A percentile compares a stretch with the other conserved stretches of the same genome.
These are phyloP conservation scores for Clavispora santaluciae DNA, from an alignment of 805 yeast genomes.

Conservation along the genomic window DNA sequence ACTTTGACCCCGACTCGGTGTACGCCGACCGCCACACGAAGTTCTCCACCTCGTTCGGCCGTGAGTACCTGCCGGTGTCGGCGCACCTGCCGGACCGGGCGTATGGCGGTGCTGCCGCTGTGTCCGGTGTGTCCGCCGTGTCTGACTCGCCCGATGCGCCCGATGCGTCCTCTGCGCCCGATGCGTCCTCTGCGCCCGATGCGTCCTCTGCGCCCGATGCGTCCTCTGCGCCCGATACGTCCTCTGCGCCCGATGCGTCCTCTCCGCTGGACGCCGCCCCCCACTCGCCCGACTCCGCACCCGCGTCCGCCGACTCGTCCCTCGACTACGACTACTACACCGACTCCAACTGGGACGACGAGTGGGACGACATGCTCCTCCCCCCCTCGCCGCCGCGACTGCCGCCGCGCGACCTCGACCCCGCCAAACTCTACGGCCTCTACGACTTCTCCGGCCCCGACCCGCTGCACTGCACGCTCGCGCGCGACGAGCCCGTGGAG, in stretches of 20 bases:
- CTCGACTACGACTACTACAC: conserved; percentile 8
- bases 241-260: background rate
- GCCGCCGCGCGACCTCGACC: conserved; percentile 79
- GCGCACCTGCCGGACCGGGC: background rate
- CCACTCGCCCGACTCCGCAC: background rate
- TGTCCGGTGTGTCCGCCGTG: background rate
- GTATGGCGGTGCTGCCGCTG: background rate
- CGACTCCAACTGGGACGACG: conserved; percentile 22
- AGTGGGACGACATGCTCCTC: conserved; percentile 32
- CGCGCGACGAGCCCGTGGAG: conserved; percentile 76
- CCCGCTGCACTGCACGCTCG: conserved; percentile 80
- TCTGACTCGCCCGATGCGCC: no score
- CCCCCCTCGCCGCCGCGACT: conserved; percentile 68
- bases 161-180: background rate
- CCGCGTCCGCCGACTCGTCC: conserved; percentile 2
- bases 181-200: background rate
- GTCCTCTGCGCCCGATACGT: background rate
- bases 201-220: background rate
- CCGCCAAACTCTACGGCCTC: conserved; percentile 77
- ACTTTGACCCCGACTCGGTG: conserved; percentile 32
- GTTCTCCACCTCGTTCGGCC: conserved; percentile 27
- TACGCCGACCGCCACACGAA: conserved; percentile 31
- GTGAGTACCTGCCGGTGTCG: conserved; percentile 18
- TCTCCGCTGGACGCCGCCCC: background rate
- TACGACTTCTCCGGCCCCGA: conserved; percentile 90